These are phyloP conservation scores for Hypomontagnella monticulosa DNA, from an alignment of 495 filamentous ascomycete species.

Conservation along the genomic window DNA sequence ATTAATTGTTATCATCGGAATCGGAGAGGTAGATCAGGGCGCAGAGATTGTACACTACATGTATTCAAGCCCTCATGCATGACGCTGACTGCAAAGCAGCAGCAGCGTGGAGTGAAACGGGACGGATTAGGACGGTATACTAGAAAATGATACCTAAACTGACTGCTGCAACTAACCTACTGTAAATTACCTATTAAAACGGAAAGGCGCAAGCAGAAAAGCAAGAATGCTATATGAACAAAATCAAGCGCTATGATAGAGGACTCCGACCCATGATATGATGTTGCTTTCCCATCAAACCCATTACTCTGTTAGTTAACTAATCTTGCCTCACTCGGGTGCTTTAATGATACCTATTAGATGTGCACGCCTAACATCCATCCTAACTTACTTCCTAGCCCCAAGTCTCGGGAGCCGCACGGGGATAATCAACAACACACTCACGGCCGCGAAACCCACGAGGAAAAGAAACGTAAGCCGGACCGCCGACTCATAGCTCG, in stretches of 20 bases:
- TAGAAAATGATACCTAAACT: constrained; percentile 17
- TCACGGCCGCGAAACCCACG: constrained; percentile 59
- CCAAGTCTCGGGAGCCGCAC: constrained; percentile 66
- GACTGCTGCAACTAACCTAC: constrained; percentile 2
- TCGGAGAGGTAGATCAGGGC: neutral
- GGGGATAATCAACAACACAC: constrained; percentile 59
- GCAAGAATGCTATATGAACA: neutral
- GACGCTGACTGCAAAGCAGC: neutral
- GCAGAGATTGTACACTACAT: constrained; percentile 30
- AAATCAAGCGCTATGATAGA: neutral
- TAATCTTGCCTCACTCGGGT: neutral
- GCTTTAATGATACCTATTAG: too few relatives aligned
- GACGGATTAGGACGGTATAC: neutral
- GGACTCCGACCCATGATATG: neutral
- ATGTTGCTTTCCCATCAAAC: neutral
- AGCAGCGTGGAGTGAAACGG: neutral
- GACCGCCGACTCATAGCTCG: constrained; percentile 67
- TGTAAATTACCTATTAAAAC: neutral
- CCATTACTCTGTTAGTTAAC: neutral
- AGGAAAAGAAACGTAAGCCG: constrained; percentile 63
- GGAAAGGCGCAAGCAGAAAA: neutral
- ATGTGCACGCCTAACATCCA: too few relatives aligned
- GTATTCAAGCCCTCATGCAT: neutral
- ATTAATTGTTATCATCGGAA: constrained; percentile 39
- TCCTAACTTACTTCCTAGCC: constrained; percentile 50